Evolutionary conservation across 441 rosid species (phyloP).

Genomic region (Populus hybrid): DNA sequence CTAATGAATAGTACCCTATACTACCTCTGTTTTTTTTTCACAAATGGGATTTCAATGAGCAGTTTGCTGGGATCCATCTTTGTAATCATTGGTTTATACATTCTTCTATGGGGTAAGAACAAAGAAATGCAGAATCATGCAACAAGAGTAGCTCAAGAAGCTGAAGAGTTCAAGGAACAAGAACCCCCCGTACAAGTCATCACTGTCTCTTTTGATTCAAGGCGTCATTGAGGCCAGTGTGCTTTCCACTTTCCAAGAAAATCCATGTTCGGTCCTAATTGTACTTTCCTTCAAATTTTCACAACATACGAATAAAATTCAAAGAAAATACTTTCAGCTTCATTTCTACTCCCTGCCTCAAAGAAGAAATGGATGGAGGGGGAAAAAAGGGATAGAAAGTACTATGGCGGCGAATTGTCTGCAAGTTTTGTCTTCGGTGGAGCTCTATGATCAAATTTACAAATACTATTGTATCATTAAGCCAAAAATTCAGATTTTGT

Average conservation of each 20-base stretch:
- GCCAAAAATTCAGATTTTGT: background rate
- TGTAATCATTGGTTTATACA: conserved; percentile 54
- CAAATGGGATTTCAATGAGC: conserved; percentile 11
- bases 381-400: background rate
- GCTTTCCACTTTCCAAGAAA: background rate
- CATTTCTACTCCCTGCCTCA: background rate
- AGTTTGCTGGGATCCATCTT: conserved; percentile 56
- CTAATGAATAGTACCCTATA: background rate
- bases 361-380: background rate
- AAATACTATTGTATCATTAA: background rate
- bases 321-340: background rate
- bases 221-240: conserved; percentile 9
- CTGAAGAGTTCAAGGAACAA: conserved; percentile 33
- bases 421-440: background rate
- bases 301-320: background rate
- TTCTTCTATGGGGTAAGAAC: conserved; percentile 67
- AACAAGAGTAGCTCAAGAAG: conserved; percentile 33
- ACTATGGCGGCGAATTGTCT: background rate
- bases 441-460: background rate
- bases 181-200: conserved; percentile 33
- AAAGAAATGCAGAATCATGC: conserved; percentile 38
- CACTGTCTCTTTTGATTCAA: conserved; percentile 30
- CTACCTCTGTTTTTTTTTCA: background rate
- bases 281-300: background rate
- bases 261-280: background rate